A percentile compares a stretch with the other conserved stretches of the same genome.
Conservation (phyloP, 2,329 filamentous ascomycete genomes). For the Samsoniella hepiali region DNA sequence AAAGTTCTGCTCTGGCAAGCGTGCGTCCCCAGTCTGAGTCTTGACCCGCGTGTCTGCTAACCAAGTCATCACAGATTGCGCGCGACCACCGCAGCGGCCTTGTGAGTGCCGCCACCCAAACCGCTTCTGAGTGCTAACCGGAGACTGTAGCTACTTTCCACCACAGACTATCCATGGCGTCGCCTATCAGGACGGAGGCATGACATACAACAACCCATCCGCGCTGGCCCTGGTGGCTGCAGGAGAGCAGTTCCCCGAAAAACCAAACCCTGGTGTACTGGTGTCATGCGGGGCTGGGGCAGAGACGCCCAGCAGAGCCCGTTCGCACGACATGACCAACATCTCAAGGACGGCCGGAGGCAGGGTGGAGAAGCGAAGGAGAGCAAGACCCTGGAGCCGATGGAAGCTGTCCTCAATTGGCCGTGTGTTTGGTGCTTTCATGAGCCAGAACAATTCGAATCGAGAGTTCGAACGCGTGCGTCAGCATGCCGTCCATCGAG, state of each 20-base stretch:
- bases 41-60: background rate
- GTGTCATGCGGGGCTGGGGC: background rate
- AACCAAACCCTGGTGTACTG: background rate
- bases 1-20: background rate
- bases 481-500: background rate
- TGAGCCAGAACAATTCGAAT: background rate
- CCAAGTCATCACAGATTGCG: background rate
- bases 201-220: background rate
- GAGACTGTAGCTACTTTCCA: background rate
- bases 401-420: background rate
- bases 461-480: background rate
- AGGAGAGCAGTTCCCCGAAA: background rate
- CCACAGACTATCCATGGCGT: background rate
- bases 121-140: background rate
- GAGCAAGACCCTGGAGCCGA: background rate
- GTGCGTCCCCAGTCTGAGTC: background rate
- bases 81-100: background rate
- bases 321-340: background rate
- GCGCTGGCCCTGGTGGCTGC: background rate
- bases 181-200: background rate
- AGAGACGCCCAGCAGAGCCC: background rate
- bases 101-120: background rate
- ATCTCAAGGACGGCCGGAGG: background rate
- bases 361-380: background rate
- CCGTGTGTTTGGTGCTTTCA: background rate